Percentiles rank a stretch among this genome's conserved stretches.
These are phyloP conservation scores for Diophrys sp. DNA, from an alignment of 73 alveolate genomes.

Conservation along the genomic window DNA sequence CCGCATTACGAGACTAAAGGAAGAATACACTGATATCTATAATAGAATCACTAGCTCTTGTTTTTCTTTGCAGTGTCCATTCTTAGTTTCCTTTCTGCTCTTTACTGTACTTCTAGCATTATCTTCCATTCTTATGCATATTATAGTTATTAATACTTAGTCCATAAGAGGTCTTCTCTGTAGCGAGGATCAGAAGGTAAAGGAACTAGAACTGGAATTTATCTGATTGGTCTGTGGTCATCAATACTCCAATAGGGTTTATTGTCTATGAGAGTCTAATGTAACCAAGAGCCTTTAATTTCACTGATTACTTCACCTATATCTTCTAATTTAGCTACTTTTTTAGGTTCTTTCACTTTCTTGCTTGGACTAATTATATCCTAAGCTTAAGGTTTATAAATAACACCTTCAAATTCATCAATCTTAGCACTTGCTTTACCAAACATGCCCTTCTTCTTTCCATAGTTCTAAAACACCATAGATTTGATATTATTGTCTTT, in stretches of 20 bases:
- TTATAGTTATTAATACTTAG: constrained; percentile 56
- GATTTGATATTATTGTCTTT: constrained; percentile 50
- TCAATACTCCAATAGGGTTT: constrained; percentile 73
- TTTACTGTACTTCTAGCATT: constrained; percentile 64
- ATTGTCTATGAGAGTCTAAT: constrained; percentile 58
- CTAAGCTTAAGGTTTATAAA: constrained; percentile 6
- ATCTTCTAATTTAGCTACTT: constrained; percentile 37
- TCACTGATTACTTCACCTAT: constrained; percentile 57
- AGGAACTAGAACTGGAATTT: constrained; percentile 52
- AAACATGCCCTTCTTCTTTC: constrained; percentile 11
- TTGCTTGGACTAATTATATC: neutral
- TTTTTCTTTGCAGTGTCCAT: constrained; percentile 45
- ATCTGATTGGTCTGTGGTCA: constrained; percentile 67
- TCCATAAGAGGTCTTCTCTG: constrained; percentile 87
- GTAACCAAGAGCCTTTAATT: constrained; percentile 82
- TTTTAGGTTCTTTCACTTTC: constrained; percentile 50
- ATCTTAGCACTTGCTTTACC: constrained; percentile 23
- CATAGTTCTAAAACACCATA: constrained; percentile 20
- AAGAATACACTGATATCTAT: too few species aligned
- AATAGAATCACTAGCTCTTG: too few species aligned
- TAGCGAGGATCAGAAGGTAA: constrained; percentile 81
- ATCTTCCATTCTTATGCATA: constrained; percentile 82
- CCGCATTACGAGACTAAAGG: too few species aligned
- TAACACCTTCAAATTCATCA: constrained; percentile 42
- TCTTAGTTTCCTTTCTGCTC: constrained; percentile 78